phyloP scores from a whole-genome alignment of 2,329 filamentous ascomycete genomes.

The Helicocarpus griseus region DNA sequence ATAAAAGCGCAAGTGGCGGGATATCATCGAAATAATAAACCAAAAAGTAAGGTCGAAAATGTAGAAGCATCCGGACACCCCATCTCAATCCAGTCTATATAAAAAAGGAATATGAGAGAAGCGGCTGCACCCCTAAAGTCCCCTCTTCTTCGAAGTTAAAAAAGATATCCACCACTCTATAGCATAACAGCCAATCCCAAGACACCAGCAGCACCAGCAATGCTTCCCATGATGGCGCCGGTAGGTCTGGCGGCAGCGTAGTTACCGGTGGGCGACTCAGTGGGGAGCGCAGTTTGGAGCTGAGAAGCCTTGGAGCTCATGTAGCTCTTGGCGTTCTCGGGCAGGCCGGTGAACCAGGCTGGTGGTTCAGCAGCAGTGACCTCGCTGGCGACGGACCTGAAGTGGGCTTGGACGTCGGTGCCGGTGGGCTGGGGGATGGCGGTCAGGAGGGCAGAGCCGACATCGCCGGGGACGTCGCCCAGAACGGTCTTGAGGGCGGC shows the following conservation, averaged over 20 bases:
- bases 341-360: constrained; percentile 11
- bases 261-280: background rate
- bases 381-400: constrained; percentile 4
- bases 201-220: constrained; percentile 14
- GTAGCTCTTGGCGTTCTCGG: constrained; percentile 7
- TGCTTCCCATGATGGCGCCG: constrained; percentile 9
- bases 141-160: background rate
- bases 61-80: background rate
- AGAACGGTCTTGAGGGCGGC: background rate
- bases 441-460: background rate
- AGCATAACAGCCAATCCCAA: constrained; percentile 13
- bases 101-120: background rate
- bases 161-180: constrained; percentile 4
- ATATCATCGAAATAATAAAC: background rate
- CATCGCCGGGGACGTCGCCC: background rate
- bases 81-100: background rate
- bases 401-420: background rate
- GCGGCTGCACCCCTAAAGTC: background rate
- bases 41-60: background rate
- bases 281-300: background rate
- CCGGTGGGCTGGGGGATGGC: background rate
- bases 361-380: constrained; percentile 11
- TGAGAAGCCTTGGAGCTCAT: constrained; percentile 3
- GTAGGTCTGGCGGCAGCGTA: background rate
- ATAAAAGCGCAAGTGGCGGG: background rate